Percentiles rank a stretch among this genome's conserved stretches.
These are phyloP conservation scores for Rhodosporidiobolus odoratus DNA, from an alignment of 768 basidiomycete genomes.

Conservation along the genomic window DNA sequence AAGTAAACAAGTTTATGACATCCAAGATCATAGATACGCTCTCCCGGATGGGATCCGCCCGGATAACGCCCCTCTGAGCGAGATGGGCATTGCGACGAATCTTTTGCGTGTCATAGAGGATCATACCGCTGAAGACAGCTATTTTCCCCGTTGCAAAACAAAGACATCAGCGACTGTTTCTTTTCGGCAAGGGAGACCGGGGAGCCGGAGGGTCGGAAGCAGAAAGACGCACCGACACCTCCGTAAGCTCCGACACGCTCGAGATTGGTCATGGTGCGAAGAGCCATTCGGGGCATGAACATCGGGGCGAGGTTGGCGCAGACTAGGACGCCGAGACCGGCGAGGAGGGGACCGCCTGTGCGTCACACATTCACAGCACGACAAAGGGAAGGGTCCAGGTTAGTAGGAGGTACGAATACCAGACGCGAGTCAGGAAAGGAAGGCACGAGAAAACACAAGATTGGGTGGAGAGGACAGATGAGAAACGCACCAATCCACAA, in stretches of 20 bases:
- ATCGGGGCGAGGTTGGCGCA: slow-evolving; percentile 81
- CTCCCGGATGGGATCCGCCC: slow-evolving; percentile 60
- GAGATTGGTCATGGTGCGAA: slow-evolving; percentile 67
- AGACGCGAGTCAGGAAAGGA: neutral
- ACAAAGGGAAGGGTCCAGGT: slow-evolving; percentile 34
- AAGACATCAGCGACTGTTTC: neutral
- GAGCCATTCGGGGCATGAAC: slow-evolving; percentile 63
- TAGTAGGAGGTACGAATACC: neutral
- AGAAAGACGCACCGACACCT: slow-evolving; percentile 53
- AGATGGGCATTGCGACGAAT: slow-evolving; percentile 60
- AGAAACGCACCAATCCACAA: slow-evolving; percentile 81
- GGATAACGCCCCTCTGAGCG: slow-evolving; percentile 62
- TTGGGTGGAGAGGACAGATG: too few relatives aligned
- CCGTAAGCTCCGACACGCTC: slow-evolving; percentile 80
- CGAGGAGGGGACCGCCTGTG: slow-evolving; percentile 68
- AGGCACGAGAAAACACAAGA: neutral
- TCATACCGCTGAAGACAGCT: slow-evolving; percentile 78
- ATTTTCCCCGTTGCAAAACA: too few relatives aligned
- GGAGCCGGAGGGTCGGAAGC: neutral
- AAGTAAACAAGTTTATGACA: slow-evolving; percentile 74
- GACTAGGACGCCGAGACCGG: slow-evolving; percentile 81
- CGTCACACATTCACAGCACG: slow-evolving; percentile 51
- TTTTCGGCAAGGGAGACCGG: neutral
- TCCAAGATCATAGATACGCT: slow-evolving; percentile 52
- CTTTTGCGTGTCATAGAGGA: slow-evolving; percentile 84